Percentiles rank a stretch among this genome's conserved stretches.
Conservation (phyloP, 345 rosid genomes). For the Eucalyptus brandiana region DNA sequence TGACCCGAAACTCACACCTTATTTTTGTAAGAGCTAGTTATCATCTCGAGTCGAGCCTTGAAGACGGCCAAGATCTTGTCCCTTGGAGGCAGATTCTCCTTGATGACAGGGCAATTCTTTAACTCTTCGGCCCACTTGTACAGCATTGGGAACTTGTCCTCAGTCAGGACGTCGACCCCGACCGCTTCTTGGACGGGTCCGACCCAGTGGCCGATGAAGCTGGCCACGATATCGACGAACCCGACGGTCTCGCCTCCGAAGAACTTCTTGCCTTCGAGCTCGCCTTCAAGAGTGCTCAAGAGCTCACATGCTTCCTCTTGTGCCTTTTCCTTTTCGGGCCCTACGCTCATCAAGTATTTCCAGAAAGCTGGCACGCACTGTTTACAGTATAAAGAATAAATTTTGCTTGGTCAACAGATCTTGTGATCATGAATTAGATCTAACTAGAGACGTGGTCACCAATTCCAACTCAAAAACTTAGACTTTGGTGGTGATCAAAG, state of each 20-base stretch:
- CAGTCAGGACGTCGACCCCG: not conserved
- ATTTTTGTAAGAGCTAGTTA: not conserved
- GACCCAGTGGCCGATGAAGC: not conserved
- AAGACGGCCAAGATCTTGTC: not conserved
- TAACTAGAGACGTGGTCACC: too few relatives aligned
- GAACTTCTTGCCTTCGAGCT: not conserved
- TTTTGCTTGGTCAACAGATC: too few relatives aligned
- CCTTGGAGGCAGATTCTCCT: not conserved
- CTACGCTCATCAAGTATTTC: not conserved
- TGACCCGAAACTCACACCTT: not conserved
- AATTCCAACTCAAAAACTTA: too few relatives aligned
- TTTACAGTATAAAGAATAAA: too few relatives aligned
- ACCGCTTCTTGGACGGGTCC: not conserved
- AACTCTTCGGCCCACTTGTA: not conserved
- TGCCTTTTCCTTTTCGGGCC: not conserved
- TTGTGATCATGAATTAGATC: too few relatives aligned
- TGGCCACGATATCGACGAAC: not conserved
- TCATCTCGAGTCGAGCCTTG: not conserved
- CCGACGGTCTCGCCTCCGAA: not conserved
- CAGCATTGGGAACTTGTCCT: not conserved
- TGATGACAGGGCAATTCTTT: not conserved
- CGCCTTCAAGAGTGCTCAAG: not conserved
- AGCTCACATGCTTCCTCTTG: not conserved
- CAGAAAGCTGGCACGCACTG: too few relatives aligned
- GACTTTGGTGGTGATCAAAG: too few relatives aligned